A percentile compares a stretch with the other conserved stretches of the same genome.
Evolutionary conservation across 2,329 filamentous ascomycete species (phyloP).

Genomic region (Cercospora brassicicola): DNA sequence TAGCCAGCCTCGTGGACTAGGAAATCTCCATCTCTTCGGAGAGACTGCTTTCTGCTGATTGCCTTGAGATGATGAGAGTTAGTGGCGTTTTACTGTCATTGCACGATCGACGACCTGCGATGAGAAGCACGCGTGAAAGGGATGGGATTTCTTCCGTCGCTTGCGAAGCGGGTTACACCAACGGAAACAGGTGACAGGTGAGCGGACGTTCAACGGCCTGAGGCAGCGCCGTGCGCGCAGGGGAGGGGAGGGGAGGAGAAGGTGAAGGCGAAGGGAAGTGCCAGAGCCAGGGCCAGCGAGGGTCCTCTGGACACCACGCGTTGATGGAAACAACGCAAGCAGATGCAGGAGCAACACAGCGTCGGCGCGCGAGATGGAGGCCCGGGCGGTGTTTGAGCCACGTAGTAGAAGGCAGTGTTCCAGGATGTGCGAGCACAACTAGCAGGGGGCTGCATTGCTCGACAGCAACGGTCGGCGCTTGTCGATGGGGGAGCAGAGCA

Average conservation of each 20-base stretch:
- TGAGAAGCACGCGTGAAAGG: not conserved
- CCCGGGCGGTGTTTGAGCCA: not conserved
- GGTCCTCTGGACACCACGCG: not conserved
- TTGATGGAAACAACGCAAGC: not conserved
- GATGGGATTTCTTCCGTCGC: not conserved
- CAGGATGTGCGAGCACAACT: slow-evolving; percentile 10
- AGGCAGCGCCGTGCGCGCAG: not conserved
- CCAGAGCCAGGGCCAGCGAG: not conserved
- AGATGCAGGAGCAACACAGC: not conserved
- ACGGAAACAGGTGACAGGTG: not conserved
- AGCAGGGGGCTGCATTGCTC: slow-evolving; percentile 7
- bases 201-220: not conserved
- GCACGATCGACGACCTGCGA: slow-evolving; percentile 1
- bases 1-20: not conserved
- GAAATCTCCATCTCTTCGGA: not conserved
- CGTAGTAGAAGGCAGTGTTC: slow-evolving; percentile 1
- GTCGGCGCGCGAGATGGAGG: not conserved
- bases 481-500: not conserved
- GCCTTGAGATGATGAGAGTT: not conserved
- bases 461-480: not conserved
- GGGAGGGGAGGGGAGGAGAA: not conserved
- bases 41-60: not conserved
- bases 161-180: not conserved
- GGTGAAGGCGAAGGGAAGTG: not conserved
- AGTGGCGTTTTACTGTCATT: not conserved